Conservation (phyloP, 2,329 filamentous ascomycete genomes). For the Alternaria incomplexa region DNA sequence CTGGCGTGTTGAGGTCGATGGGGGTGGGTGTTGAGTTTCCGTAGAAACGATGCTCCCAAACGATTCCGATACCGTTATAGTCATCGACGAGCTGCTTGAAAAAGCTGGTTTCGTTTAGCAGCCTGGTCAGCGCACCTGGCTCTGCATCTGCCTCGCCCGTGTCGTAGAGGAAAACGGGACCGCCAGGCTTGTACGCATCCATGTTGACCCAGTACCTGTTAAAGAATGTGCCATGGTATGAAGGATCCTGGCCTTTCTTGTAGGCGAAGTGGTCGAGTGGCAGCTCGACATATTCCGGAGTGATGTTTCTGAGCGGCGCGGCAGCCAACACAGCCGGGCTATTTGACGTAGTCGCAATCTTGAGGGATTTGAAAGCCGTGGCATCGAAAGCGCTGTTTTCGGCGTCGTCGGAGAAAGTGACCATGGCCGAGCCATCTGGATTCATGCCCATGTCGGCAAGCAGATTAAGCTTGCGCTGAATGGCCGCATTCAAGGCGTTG, state of each 20-base stretch:
- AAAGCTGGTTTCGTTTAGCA: conserved; percentile 40
- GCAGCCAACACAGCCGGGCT: not conserved
- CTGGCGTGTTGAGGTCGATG: conserved; percentile 40
- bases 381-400: not conserved
- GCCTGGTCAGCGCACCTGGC: conserved; percentile 27
- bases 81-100: conserved; percentile 46
- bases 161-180: conserved; percentile 49
- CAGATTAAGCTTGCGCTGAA: conserved; percentile 26
- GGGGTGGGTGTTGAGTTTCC: conserved; percentile 48
- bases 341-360: conserved; percentile 1
- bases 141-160: conserved; percentile 44
- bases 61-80: conserved; percentile 47
- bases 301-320: conserved; percentile 11
- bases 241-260: conserved; percentile 22
- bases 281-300: conserved; percentile 43
- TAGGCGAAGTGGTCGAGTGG: conserved; percentile 47
- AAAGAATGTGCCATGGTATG: conserved; percentile 36
- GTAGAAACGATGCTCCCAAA: conserved; percentile 52
- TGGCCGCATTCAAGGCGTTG: conserved; percentile 27
- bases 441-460: conserved; percentile 44
- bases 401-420: not conserved
- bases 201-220: conserved; percentile 49
- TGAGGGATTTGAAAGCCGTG: conserved; percentile 5
- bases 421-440: conserved; percentile 39
- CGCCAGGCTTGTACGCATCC: conserved; percentile 43